A percentile compares a stretch with the other conserved stretches of the same genome.
Conservation (phyloP, 306 rosid genomes). For the Dryas octopetala region DNA sequence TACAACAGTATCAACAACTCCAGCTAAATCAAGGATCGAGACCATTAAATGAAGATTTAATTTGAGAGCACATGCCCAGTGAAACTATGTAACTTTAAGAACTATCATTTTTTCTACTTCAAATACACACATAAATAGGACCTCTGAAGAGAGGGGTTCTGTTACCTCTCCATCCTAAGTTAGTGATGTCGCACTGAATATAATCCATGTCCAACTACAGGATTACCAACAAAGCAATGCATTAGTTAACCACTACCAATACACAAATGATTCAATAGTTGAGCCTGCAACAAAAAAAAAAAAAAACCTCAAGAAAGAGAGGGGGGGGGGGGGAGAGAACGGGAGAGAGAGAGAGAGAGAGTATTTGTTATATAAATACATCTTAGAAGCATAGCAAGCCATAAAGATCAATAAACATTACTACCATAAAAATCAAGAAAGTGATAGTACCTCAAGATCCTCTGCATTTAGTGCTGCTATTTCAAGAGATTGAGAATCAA, state of each 20-base stretch:
- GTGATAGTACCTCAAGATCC: conserved; percentile 72
- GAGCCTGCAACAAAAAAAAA: conserved; percentile 4
- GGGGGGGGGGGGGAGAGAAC: no score
- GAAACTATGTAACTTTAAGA: not conserved
- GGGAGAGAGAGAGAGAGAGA: no score
- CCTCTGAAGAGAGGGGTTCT: conserved; percentile 4
- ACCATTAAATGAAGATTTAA: conserved; percentile 14
- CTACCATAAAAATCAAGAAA: conserved; percentile 25
- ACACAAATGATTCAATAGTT: conserved; percentile 24
- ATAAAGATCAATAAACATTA: conserved; percentile 16
- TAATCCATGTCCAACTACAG: conserved; percentile 83
- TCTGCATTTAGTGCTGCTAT: conserved; percentile 75
- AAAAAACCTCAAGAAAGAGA: not conserved
- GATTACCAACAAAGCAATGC: conserved; percentile 31
- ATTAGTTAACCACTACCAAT: conserved; percentile 22
- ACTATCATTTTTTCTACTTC: not conserved
- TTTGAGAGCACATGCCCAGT: conserved; percentile 6
- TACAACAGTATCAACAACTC: conserved; percentile 73
- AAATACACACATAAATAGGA: conserved; percentile 6
- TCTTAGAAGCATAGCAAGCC: conserved; percentile 11
- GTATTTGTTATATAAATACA: not conserved
- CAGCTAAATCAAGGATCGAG: conserved; percentile 45
- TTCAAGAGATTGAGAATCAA: conserved; percentile 89
- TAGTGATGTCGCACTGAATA: conserved; percentile 62
- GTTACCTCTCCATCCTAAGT: conserved; percentile 74